Evolutionary conservation across 164 flowering plant genomes (phyloP).

Genomic region (Santalum album): DNA sequence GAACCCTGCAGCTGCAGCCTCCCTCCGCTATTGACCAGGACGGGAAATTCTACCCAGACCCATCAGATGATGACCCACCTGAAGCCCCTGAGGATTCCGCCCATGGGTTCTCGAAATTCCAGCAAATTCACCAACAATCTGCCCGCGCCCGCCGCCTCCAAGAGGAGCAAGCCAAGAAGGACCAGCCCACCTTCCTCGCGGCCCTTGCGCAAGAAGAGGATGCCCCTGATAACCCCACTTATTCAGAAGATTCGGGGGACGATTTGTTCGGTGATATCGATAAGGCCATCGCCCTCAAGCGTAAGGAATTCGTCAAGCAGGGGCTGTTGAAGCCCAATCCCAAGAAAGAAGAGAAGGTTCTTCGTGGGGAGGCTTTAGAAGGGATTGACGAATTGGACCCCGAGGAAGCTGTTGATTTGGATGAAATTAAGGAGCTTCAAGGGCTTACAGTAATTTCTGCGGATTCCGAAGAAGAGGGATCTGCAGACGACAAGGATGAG

Average conservation of each 20-base stretch:
- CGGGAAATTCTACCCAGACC: constrained; percentile 58
- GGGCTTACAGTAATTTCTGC: constrained; percentile 41
- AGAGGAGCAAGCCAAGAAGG: constrained; percentile 64
- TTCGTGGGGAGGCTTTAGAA: constrained; percentile 8
- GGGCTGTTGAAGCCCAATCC: constrained; percentile 69
- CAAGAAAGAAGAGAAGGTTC: constrained; percentile 18
- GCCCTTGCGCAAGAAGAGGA: constrained; percentile 67
- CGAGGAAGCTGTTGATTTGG: constrained; percentile 78
- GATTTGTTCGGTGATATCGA: constrained; percentile 84
- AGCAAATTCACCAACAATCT: constrained; percentile 71
- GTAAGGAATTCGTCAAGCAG: constrained; percentile 77
- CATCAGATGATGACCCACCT: constrained; percentile 84
- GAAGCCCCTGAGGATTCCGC: constrained; percentile 79
- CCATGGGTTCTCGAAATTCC: constrained; percentile 72
- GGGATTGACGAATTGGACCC: constrained; percentile 53
- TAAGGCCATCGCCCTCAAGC: constrained; percentile 62
- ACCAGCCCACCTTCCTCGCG: constrained; percentile 55
- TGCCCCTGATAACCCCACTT: constrained; percentile 34
- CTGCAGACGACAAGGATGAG: constrained; percentile 18
- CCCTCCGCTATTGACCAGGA: constrained; percentile 43
- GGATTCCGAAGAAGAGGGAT: constrained; percentile 12
- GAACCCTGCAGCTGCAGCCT: not conserved
- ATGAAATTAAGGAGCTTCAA: constrained; percentile 62
- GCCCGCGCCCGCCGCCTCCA: constrained; percentile 55
- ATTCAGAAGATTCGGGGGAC: constrained; percentile 33